phyloP scores from a whole-genome alignment of 306 rosid species.

The Senna tora region DNA sequence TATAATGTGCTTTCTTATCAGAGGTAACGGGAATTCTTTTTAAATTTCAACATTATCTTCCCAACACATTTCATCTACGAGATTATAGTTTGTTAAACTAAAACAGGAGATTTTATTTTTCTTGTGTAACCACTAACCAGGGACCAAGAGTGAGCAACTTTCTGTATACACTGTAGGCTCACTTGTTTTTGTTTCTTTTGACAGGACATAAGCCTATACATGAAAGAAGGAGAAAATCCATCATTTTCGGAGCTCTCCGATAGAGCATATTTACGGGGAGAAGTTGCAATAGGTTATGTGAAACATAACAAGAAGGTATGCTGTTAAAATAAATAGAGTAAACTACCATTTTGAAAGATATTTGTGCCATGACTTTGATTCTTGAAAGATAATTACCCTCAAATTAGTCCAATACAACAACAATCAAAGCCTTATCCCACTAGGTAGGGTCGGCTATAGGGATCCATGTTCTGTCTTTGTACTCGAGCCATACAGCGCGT shows the following conservation, averaged over 20 bases:
- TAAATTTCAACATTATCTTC: neutral
- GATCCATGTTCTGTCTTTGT: too few relatives aligned
- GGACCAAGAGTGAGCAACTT: neutral
- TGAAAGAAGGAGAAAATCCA: slow-evolving; percentile 88
- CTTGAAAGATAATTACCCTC: too few relatives aligned
- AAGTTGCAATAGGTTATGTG: slow-evolving; percentile 95
- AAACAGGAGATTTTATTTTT: neutral
- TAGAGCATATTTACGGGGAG: slow-evolving; percentile 83
- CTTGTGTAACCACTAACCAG: neutral
- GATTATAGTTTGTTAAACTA: slow-evolving; percentile 2
- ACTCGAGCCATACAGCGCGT: too few relatives aligned
- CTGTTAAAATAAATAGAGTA: neutral
- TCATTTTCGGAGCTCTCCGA: slow-evolving; percentile 80
- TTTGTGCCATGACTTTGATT: too few relatives aligned
- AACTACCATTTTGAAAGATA: too few relatives aligned
- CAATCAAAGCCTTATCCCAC: too few relatives aligned
- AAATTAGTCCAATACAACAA: too few relatives aligned
- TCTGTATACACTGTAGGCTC: slow-evolving; percentile 7
- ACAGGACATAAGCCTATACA: slow-evolving; percentile 80
- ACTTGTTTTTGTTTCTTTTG: slow-evolving; percentile 30
- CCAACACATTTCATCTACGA: neutral
- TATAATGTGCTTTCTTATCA: slow-evolving; percentile 1
- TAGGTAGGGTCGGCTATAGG: too few relatives aligned
- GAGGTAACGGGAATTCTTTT: neutral
- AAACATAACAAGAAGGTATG: slow-evolving; percentile 78